Base-by-base conservation (phyloP, 1,284 basidiomycete genomes). In the Coniophora puteana region DNA sequence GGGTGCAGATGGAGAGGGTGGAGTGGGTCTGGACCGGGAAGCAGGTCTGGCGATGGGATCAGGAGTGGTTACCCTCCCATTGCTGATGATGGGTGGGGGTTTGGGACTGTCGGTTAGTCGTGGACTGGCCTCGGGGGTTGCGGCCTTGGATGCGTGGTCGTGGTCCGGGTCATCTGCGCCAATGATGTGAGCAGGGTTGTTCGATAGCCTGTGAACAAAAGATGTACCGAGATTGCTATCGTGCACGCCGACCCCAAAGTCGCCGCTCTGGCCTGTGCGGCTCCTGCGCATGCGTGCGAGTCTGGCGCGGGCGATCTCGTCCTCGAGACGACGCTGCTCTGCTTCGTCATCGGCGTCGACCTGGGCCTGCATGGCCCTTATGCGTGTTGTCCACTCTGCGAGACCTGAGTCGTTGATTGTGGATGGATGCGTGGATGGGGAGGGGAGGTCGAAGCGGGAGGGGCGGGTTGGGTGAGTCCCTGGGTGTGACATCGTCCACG, bases 351-450 rank as follows among this genome's bases (percentile, higher is more conserved):
- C 82, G 14, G 79, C 79, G 50, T 89, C 86, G 23, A 88, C 82
- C 54, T 88, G 83, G 41, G 77, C 74, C 57, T 88, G 85, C 56
- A 89, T 63, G 11, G 78, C 83, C 59, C 82, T 83, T 61, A 89
- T 87, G 65, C 73, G 81, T 60, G 66, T 83, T 13, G 85, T 76
- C 86, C 86, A 89, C 59, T 89, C 85, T 14, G 84, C 71, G n/a
- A 88, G 68, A 26, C 77, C 80, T 8, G 69, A 65, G 49, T 84
- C 82, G 10, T 66, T 68, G 55, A 65, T 74, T 4, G 49, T 38
- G 33, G 42, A 23, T 27, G 59, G 39, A 41, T 34, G 12, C 1
- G 41, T 8, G 28, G 61, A 61, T 21, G 58, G 60, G 21, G 56
- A 31, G 51, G 59, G 76, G 1, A 67, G 52, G 46, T 67, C 69